Base-by-base conservation (phyloP, 257 asterid species). In the Echium plantagineum region DNA sequence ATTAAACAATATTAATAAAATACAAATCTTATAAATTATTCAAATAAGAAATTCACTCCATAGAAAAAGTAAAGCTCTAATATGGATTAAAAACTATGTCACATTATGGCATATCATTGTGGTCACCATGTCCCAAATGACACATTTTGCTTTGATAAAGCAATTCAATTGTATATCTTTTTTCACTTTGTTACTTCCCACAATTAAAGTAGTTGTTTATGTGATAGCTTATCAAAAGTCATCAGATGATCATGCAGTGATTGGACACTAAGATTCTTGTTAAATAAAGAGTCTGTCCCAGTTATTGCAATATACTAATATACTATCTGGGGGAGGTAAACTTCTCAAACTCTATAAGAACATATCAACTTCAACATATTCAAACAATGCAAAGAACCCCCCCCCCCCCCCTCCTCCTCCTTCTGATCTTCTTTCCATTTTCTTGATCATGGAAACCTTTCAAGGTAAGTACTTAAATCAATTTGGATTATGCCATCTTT, bases 391-490 rank as follows among this genome's bases (percentile, higher is more conserved):
- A 10, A 20, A 19, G 2, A 6, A 1, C 58, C 5, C 16, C 2
- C 32, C 10, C 3, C 10, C 49, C 16, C 58, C 2, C 1, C 31
- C 9, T 2, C 9, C 48, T 8, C 15, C 15, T 10, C 48, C 48
- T 42, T 6, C 13, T 10, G 16, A 42, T 17, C 17, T 42, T 42
- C 17, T 13, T 7, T 2, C 48, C 49, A 42, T 55, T 55, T 19
- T 24, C 26, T 55, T 55, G 7, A 38, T 58, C 31, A 75, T 75
- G 80, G 77, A 68, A 59, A 55, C 30, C 24, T 58, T 68, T 32
- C 62, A 62, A 75, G 77, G 74, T 75, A 17, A 58, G 65, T 15
- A 26, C 35, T 9, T 56, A 2, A 56, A 56, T 16, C 21, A 42
- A 3, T 42, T 55, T 21, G 16, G 17, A 20, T 15, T 26, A 22